A percentile compares a stretch with the other conserved stretches of the same genome.
Conservation (phyloP, 495 filamentous ascomycete species). For the Lasiosphaeriaceae sp. region DNA sequence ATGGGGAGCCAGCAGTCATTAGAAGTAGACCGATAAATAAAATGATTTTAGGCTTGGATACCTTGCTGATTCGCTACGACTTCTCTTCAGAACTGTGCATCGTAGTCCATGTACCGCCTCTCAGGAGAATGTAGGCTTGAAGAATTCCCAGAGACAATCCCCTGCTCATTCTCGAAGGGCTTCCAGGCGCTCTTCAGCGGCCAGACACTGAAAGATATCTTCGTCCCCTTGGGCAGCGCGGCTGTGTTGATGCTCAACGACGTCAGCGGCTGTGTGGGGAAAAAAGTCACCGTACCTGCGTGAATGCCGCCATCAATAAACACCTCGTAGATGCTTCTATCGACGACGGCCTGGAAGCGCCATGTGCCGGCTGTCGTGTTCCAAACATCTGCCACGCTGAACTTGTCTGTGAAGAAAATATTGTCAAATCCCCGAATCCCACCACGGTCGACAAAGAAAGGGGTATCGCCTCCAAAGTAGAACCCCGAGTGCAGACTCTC, state of each 20-base stretch:
- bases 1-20: too few species aligned
- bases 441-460: constrained; percentile 46
- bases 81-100: too few species aligned
- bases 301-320: constrained; percentile 44
- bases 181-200: constrained; percentile 42
- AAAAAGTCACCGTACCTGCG: constrained; percentile 44
- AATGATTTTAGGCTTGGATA: too few species aligned
- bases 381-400: constrained; percentile 35
- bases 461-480: constrained; percentile 41
- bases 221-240: constrained; percentile 30
- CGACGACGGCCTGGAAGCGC: constrained; percentile 37
- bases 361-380: constrained; percentile 18
- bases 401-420: constrained; percentile 48
- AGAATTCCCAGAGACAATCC: constrained; percentile 6
- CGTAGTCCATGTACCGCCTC: neutral
- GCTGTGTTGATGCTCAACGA: constrained; percentile 19
- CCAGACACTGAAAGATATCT: constrained; percentile 38
- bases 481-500: constrained; percentile 47
- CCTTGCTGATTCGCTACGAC: too few species aligned
- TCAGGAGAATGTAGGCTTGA: neutral
- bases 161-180: constrained; percentile 16
- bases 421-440: constrained; percentile 39
- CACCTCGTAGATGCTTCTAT: constrained; percentile 49
- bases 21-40: too few species aligned
- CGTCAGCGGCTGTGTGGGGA: constrained; percentile 38